Evolutionary conservation across 192 early-diverging fungal species (phyloP).

Genomic region (Umbelopsis vinacea): DNA sequence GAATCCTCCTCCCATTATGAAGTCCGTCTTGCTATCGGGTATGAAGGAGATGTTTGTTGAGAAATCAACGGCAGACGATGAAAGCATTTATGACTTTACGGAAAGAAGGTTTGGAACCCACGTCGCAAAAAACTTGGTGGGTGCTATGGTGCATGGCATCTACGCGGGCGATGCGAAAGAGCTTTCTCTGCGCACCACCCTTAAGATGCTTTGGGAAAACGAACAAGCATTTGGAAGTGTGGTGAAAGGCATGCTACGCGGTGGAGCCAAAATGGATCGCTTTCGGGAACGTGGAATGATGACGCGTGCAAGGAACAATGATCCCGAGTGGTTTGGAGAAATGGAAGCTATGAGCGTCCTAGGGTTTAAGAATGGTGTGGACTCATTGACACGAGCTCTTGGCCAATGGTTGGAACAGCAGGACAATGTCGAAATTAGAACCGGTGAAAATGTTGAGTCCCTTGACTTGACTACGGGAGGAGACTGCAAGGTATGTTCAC

Average conservation of each 20-base stretch:
- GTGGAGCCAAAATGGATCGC: constrained; percentile 37
- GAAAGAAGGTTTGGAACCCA: constrained; percentile 72
- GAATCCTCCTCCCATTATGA: constrained; percentile 45
- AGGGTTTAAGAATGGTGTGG: constrained; percentile 81
- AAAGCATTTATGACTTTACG: constrained; percentile 86
- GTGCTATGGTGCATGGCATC: constrained; percentile 91
- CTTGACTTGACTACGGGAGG: constrained; percentile 42
- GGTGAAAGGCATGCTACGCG: constrained; percentile 49
- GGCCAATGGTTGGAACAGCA: constrained; percentile 48
- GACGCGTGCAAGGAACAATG: constrained; percentile 27
- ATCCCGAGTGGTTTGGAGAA: constrained; percentile 60
- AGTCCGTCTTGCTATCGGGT: constrained; percentile 60
- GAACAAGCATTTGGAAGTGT: constrained; percentile 66
- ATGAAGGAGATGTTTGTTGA: constrained; percentile 61
- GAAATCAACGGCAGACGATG: constrained; percentile 58
- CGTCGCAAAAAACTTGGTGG: constrained; percentile 82
- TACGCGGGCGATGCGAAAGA: constrained; percentile 86
- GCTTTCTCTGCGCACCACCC: constrained; percentile 76
- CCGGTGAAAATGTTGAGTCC: constrained; percentile 46
- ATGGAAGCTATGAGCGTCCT: constrained; percentile 75
- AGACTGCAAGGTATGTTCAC: constrained; percentile 44
- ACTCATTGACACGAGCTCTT: constrained; percentile 68
- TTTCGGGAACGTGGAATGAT: constrained; percentile 40
- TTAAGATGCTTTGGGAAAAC: constrained; percentile 73
- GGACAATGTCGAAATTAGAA: constrained; percentile 64